Base-by-base conservation (phyloP, 371 early-diverging fungal species). In the Zancudomyces culisetae region DNA sequence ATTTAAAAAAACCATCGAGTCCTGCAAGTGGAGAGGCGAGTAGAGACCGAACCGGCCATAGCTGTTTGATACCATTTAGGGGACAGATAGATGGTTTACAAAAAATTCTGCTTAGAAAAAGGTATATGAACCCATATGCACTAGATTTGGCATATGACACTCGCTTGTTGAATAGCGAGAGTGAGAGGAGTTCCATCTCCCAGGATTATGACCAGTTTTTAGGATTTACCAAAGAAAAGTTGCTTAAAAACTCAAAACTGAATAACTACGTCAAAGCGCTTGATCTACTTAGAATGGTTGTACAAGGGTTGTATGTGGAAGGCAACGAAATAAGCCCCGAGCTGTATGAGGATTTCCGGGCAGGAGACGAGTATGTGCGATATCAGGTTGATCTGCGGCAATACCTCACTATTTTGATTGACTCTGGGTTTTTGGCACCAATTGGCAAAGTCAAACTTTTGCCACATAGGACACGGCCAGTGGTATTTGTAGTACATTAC, bases 331-430 rank as follows among this genome's bases (percentile, higher is more conserved):
- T 6, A 18, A 39, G 69, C 1, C 77, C 80, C 10, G 83, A 85
- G 18, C 53, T 78, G 39, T 90, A 90, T 54, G 72, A 82, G 13
- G 83, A 81, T 49, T 66, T 73, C 13, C 63, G 79, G 6, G 71
- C 77, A 1, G 94, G 93, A 61, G 90, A 88, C 45, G 76, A 77
- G 27, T 90, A 77, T 61, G 92, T 89, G 29, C 77, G 82, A 23
- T 71, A 79, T 19, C 78, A 82, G 54, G 63, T 87, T 22, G 76
- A 78, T 29, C 69, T 90, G 57, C 74, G 79, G 27, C 68, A 82
- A 13, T 87, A 90, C 47, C 66, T 93, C 6, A 79, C 79, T 3
- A 70, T 70, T 23, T 61, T 80, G n/a, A 72, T 90, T 8, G 72
- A 74, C 26, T 78, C 78, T 19, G 76, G 77, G 8, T 71, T 79